Base-by-base conservation (phyloP, 495 filamentous ascomycete species). In the Penicillium canariense region DNA sequence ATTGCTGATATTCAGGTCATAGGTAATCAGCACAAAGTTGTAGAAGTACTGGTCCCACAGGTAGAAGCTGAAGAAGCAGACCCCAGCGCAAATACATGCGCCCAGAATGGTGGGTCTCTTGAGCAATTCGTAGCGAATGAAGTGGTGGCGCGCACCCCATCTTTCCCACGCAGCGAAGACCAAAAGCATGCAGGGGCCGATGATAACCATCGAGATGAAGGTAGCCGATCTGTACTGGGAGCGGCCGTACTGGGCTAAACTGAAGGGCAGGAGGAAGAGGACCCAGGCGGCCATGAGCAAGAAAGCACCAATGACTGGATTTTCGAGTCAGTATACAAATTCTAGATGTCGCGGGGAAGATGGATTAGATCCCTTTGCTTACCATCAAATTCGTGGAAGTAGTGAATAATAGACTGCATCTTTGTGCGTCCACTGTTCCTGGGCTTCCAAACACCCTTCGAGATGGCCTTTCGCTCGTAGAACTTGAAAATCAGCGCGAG, bases 21-120 rank as follows among this genome's bases (percentile, higher is more conserved):
- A 80, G 48, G 90, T 88, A 4, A 89, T 85, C 71, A 87, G 81
- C n/a, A 88, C 71, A 67, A 84, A 90, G 50, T 85, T 88, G 62
- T 73, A 76, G 73, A 87, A 88, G 71, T 83, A 87, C 42, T 73
- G 73, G 56, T 87, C 80, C 86, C 86, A 90, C 56, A 78, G 80
- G 66, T 82, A 83, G 67, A 81, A 88, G 25, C 77, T 81, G 68
- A 90, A 69, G 60, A 83, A 87, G 2, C 87, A 58, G 5, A 70
- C 61, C 7, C 70, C 73, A 5, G 82, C 69, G 4, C 86, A 69
- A 18, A 83, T 48, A 44, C 80, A 86, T 5, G 86, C 83, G 15
- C 84, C 84, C 0, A 88, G 60, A 23, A 89, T 80, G 28, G 86
- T 89, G 12, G 83, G 85, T 31, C 86, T 75, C 48, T 65, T 76